These are phyloP conservation scores for Amanita phalloides DNA, from an alignment of 768 basidiomycete species.

Conservation along the genomic window DNA sequence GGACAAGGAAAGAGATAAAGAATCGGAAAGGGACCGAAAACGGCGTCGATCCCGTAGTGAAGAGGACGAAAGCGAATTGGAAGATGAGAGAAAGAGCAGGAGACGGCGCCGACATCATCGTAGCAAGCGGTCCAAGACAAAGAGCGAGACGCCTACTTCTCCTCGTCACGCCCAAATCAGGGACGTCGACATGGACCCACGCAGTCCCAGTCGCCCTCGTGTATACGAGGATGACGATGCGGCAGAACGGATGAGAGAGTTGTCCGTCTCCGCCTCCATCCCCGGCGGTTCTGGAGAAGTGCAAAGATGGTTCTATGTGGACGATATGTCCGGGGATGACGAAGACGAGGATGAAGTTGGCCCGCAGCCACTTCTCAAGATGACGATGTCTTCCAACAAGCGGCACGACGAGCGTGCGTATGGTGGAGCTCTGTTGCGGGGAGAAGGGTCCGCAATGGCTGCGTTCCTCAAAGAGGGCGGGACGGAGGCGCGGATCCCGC, in stretches of 20 bases:
- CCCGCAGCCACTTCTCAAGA: conserved; percentile 52
- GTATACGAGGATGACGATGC: conserved; percentile 6
- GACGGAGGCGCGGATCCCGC: conserved; percentile 80
- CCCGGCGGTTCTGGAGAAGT: conserved; percentile 8
- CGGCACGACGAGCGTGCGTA: conserved; percentile 77
- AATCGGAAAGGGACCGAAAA: conserved; percentile 19
- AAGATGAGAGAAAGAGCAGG: conserved; percentile 15
- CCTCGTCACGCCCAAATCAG: background rate
- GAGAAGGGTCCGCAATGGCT: conserved; percentile 98
- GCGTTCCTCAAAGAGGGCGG: conserved; percentile 79
- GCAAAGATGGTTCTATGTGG: conserved; percentile 1
- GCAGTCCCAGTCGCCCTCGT: conserved; percentile 17
- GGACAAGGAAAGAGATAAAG: conserved; percentile 20
- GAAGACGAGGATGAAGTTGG: conserved; percentile 62
- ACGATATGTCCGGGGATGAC: conserved; percentile 18
- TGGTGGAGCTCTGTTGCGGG: conserved; percentile 81
- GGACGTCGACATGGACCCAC: conserved; percentile 1
- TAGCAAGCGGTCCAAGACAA: conserved; percentile 12
- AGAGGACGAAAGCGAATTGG: conserved; percentile 25
- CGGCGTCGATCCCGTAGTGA: conserved; percentile 22
- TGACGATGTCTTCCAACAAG: conserved; percentile 23
- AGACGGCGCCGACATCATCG: conserved; percentile 4
- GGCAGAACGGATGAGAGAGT: background rate
- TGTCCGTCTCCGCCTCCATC: conserved; percentile 5
- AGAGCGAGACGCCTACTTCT: background rate